A percentile compares a stretch with the other conserved stretches of the same genome.
Conservation (phyloP, 1,139 yeast genomes). For the Pichia sp. region DNA sequence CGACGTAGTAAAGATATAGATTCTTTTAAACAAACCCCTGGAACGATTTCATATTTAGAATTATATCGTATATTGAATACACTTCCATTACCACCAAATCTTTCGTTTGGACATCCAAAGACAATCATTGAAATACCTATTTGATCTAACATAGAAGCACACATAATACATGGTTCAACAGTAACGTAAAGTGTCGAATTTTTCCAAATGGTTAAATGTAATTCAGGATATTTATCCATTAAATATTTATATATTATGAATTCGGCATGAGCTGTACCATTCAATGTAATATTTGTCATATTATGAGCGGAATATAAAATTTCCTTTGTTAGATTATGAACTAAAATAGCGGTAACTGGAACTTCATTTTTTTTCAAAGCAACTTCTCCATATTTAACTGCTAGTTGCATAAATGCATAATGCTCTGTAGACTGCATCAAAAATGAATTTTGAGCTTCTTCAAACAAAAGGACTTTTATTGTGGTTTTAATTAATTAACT, state of each 20-base stretch:
- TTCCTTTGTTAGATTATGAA: constrained; percentile 33
- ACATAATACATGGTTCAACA: constrained; percentile 98
- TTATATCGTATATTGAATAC: constrained; percentile 62
- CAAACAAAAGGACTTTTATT: too few relatives aligned
- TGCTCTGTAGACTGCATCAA: constrained; percentile 17
- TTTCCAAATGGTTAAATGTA: constrained; percentile 35
- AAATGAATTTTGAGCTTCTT: too few relatives aligned
- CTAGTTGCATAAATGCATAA: constrained; percentile 41
- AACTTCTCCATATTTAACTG: constrained; percentile 46
- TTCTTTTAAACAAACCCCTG: constrained; percentile 76
- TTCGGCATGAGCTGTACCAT: constrained; percentile 90
- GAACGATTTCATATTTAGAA: constrained; percentile 35
- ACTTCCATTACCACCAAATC: constrained; percentile 96
- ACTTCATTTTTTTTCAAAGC: constrained; percentile 59
- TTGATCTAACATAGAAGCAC: constrained; percentile 89
- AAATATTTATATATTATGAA: constrained; percentile 68
- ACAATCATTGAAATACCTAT: constrained; percentile 65
- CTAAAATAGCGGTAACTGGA: constrained; percentile 69
- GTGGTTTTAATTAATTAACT: too few relatives aligned
- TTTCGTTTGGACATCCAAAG: constrained; percentile 90
- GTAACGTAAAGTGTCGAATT: constrained; percentile 74
- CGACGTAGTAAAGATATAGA: constrained; percentile 74
- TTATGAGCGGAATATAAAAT: constrained; percentile 79
- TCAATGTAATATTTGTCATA: constrained; percentile 79
- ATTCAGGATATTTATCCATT: constrained; percentile 25